phyloP scores from a whole-genome alignment of 352 stramenopile species.

The Aphanomyces invadans region DNA sequence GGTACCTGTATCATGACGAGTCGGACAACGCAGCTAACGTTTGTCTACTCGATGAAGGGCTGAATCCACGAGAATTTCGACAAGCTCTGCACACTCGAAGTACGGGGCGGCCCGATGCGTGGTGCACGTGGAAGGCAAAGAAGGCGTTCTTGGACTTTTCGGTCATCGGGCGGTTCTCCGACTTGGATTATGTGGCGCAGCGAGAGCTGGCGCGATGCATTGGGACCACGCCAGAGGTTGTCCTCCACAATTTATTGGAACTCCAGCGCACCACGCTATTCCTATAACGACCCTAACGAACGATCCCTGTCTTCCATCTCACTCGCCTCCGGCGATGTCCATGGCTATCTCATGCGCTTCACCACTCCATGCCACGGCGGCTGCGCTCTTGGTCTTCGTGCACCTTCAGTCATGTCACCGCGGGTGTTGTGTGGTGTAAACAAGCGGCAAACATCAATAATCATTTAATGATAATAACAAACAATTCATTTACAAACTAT shows the following conservation, averaged over 20 bases:
- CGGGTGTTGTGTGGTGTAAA: no score
- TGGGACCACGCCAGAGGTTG: slow-evolving; percentile 80
- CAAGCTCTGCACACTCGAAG: slow-evolving; percentile 32
- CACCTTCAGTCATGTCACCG: no score
- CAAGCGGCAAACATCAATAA: no score
- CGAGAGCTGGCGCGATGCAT: slow-evolving; percentile 84
- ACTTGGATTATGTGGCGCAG: slow-evolving; percentile 80
- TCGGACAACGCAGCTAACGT: no score
- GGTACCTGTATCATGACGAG: slow-evolving; percentile 22
- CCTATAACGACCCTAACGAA: no score
- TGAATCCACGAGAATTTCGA: slow-evolving; percentile 83
- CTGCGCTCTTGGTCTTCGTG: no score
- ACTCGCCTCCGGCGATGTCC: no score
- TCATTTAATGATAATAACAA: no score
- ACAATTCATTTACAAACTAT: not conserved
- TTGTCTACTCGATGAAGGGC: slow-evolving; percentile 24
- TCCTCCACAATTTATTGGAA: slow-evolving; percentile 83
- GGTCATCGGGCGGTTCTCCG: slow-evolving; percentile 72
- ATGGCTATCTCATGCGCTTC: no score
- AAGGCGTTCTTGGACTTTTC: slow-evolving; percentile 80
- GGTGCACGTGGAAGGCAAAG: slow-evolving; percentile 85
- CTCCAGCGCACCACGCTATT: slow-evolving; percentile 72
- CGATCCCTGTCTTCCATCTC: no score
- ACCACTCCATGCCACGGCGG: no score
- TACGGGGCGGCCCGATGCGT: slow-evolving; percentile 60